Conservation (phyloP, 2,329 filamentous ascomycete species). For the Corynespora cassiicola region DNA sequence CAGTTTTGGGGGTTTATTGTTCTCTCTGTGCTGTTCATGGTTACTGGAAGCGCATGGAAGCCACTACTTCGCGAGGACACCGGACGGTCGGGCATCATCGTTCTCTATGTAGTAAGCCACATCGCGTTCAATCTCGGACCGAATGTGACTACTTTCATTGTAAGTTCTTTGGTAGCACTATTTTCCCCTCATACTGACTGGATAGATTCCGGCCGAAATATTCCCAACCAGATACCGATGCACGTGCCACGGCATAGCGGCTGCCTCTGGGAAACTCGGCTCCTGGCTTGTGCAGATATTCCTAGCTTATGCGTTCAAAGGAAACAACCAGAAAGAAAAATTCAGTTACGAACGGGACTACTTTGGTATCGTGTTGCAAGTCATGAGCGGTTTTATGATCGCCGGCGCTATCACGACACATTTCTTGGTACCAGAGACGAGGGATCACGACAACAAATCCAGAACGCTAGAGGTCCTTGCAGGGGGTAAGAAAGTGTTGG, state of each 20-base stretch:
- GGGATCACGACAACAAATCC: conserved; percentile 40
- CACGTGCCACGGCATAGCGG: conserved; percentile 61
- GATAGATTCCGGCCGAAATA: conserved; percentile 61
- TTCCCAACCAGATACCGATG: conserved; percentile 63
- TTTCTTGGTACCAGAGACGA: conserved; percentile 40
- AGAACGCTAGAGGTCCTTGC: conserved; percentile 38
- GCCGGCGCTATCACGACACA: conserved; percentile 39
- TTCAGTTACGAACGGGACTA: conserved; percentile 31
- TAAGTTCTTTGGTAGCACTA: conserved; percentile 22
- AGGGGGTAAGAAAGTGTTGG: conserved; percentile 37
- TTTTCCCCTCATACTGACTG: conserved; percentile 50
- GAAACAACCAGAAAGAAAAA: conserved; percentile 14
- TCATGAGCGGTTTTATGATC: conserved; percentile 44
- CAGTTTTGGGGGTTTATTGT: conserved; percentile 42
- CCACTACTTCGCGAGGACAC: conserved; percentile 30
- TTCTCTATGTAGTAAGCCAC: conserved; percentile 40
- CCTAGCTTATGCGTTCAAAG: conserved; percentile 39
- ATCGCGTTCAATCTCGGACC: conserved; percentile 45
- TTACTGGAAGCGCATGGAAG: conserved; percentile 40
- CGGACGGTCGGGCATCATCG: conserved; percentile 32
- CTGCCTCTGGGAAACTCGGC: conserved; percentile 61
- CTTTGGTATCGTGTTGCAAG: conserved; percentile 38
- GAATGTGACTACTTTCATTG: conserved; percentile 45
- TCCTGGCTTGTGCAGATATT: conserved; percentile 54
- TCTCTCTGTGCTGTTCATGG: conserved; percentile 38